Base-by-base conservation (phyloP, 106 monocot genomes). In the Dioscorea zingiberensis region DNA sequence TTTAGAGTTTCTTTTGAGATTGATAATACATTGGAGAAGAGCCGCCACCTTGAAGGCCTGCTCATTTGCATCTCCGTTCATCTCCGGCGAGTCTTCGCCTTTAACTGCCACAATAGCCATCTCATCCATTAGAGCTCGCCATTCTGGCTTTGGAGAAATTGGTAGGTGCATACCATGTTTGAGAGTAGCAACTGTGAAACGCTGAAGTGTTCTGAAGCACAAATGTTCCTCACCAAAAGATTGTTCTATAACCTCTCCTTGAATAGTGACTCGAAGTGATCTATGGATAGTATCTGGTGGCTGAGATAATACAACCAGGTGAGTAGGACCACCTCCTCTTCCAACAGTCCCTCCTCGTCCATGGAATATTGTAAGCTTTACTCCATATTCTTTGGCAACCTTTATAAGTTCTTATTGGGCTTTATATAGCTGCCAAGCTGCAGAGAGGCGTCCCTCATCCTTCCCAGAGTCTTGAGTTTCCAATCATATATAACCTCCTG, bases 1-100 rank as follows among this genome's bases (percentile, higher is more conserved):
- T n/a, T n/a, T n/a, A n/a, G n/a, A n/a, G n/a, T n/a, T n/a, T n/a
- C n/a, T n/a, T n/a, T n/a, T n/a, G n/a, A n/a, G n/a, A n/a, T n/a
- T n/a, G n/a, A n/a, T n/a, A n/a, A n/a, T n/a, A n/a, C 86, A 64
- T 89, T 93, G 72, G 89, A 98, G 93, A 98, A 76, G 90, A 94
- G 25, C 87, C n/a, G n/a, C n/a, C n/a, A n/a, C n/a, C n/a, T n/a
- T n/a, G n/a, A n/a, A n/a, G n/a, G n/a, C n/a, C n/a, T n/a, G n/a
- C n/a, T n/a, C n/a, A n/a, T n/a, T n/a, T n/a, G n/a, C n/a, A n/a
- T n/a, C n/a, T n/a, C n/a, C n/a, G n/a, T n/a, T n/a, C n/a, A n/a
- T n/a, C n/a, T n/a, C n/a, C n/a, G n/a, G 86, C 38, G 94, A 84
- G 65, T 90, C 94, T 58, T 84, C 48, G 70, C 90, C 84, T 26